A percentile compares a stretch with the other conserved stretches of the same genome.
Evolutionary conservation across 2,329 filamentous ascomycete species (phyloP).

Genomic region (Hymenoscyphus fructigenus): DNA sequence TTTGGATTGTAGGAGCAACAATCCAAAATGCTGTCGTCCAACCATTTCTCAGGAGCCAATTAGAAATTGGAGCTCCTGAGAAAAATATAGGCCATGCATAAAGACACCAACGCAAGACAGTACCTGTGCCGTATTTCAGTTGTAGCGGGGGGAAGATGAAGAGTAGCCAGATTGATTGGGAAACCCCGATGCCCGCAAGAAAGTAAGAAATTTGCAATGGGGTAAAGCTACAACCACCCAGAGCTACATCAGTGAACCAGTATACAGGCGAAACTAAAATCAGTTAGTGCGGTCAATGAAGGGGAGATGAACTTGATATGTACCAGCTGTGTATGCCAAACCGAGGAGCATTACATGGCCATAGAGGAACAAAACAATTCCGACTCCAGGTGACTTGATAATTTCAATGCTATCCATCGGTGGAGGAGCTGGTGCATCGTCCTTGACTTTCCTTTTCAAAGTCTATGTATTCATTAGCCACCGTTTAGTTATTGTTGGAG

Average conservation of each 20-base stretch:
- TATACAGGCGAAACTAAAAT: conserved; percentile 59
- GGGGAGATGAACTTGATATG: background rate
- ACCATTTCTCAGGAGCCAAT: conserved; percentile 52
- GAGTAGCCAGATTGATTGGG: conserved; percentile 71
- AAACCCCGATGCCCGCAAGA: conserved; percentile 62
- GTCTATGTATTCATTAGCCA: conserved; percentile 40
- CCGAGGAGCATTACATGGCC: conserved; percentile 67
- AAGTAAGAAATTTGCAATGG: conserved; percentile 64
- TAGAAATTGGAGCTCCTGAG: conserved; percentile 50
- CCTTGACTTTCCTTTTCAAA: conserved; percentile 38
- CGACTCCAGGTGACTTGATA: conserved; percentile 62
- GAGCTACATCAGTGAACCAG: conserved; percentile 59
- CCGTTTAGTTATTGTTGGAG: background rate
- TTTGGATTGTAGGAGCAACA: conserved; percentile 49
- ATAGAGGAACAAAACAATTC: conserved; percentile 64
- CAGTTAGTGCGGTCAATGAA: background rate
- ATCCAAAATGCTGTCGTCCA: conserved; percentile 38
- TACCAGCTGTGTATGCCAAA: conserved; percentile 65
- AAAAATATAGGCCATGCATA: conserved; percentile 65
- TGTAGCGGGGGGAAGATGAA: conserved; percentile 69
- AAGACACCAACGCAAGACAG: conserved; percentile 59
- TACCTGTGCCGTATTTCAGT: conserved; percentile 62
- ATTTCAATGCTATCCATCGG: conserved; percentile 53
- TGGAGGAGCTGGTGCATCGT: conserved; percentile 18
- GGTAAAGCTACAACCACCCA: conserved; percentile 66